phyloP scores from a whole-genome alignment of 331 rosid genomes.

The Malus hybrid region DNA sequence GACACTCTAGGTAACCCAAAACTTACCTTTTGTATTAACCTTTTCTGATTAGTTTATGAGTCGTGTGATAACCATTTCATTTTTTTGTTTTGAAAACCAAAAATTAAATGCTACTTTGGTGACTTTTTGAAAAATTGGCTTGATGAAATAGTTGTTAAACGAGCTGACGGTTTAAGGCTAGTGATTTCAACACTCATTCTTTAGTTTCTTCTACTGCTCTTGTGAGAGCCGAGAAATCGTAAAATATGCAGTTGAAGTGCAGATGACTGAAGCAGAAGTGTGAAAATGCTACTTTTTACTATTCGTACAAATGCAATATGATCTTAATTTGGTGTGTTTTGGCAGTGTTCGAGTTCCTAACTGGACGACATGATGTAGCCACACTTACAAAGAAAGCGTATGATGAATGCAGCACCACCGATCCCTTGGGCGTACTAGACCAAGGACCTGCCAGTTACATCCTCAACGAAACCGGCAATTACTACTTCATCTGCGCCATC shows the following conservation, averaged over 20 bases:
- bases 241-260: not conserved
- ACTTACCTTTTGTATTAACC: not conserved
- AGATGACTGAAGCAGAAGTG: not conserved
- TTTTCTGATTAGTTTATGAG: not conserved
- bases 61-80: not conserved
- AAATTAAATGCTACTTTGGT: not conserved
- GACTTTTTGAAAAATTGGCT: not conserved
- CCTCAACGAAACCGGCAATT: not conserved
- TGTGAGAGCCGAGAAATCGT: not conserved
- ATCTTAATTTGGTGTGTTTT: not conserved
- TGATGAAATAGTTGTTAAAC: not conserved
- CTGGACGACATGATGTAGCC: conserved; percentile 8
- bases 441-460: not conserved
- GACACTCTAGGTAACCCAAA: conserved; percentile 19
- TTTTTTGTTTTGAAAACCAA: too few relatives aligned
- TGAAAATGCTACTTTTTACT: not conserved
- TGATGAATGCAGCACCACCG: not conserved
- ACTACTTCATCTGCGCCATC: conserved; percentile 15
- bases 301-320: not conserved
- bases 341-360: not conserved
- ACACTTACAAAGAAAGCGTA: not conserved
- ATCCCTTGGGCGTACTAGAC: not conserved
- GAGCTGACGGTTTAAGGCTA: not conserved
- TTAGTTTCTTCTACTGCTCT: not conserved
- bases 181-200: not conserved